Evolutionary conservation across 768 basidiomycete genomes (phyloP).

Genomic region (Sporobolomyces phaffii): DNA sequence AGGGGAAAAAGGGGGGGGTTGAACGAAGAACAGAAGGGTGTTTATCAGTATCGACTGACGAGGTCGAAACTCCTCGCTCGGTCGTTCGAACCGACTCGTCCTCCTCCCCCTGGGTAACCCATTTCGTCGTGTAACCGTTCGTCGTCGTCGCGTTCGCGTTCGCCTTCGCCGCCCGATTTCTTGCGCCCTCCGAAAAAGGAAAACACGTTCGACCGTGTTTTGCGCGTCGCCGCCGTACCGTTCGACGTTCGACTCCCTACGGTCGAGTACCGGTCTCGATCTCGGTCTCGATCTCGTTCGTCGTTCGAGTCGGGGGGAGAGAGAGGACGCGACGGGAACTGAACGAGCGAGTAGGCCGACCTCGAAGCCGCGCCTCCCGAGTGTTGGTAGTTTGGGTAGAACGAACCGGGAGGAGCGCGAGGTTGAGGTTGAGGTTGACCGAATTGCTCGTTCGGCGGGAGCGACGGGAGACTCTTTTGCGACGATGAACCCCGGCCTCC

Average conservation of each 20-base stretch:
- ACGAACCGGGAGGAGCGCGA: neutral
- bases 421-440: neutral
- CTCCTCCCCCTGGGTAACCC: neutral
- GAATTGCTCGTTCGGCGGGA: slow-evolving; percentile 14
- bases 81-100: too few relatives aligned
- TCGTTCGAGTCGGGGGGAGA: slow-evolving; percentile 11
- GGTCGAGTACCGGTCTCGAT: neutral
- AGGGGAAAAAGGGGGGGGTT: too few relatives aligned
- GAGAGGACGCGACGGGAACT: neutral
- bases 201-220: slow-evolving; percentile 9
- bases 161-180: neutral
- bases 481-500: too few relatives aligned
- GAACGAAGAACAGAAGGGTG: neutral
- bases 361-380: neutral
- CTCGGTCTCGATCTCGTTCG: neutral
- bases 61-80: slow-evolving; percentile 2
- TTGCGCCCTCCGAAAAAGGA: slow-evolving; percentile 10
- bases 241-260: neutral
- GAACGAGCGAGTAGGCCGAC: slow-evolving; percentile 31
- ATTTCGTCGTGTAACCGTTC: neutral
- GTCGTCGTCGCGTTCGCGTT: neutral
- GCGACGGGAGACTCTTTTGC: slow-evolving; percentile 15
- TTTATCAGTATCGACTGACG: slow-evolving; percentile 2
- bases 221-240: neutral
- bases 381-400: slow-evolving; percentile 1